A percentile compares a stretch with the other conserved stretches of the same genome.
Evolutionary conservation across 2,329 filamentous ascomycete genomes (phyloP).

Genomic region (Venturia oleaginea): DNA sequence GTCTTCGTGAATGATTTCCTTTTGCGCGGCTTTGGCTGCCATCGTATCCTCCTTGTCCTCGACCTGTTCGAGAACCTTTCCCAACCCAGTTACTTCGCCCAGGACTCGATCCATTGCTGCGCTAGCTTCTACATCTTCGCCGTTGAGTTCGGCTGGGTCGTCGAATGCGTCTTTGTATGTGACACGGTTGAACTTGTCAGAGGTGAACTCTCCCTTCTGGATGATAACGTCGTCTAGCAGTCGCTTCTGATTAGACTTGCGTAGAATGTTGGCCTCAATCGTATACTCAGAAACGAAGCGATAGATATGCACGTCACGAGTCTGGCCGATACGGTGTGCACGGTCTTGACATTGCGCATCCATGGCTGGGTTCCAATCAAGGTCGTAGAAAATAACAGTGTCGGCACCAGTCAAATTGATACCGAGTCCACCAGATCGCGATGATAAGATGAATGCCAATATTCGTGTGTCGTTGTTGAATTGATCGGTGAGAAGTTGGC

Average conservation of each 20-base stretch:
- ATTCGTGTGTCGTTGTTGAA: slow-evolving; percentile 95
- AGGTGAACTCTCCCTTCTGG: slow-evolving; percentile 95
- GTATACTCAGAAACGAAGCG: slow-evolving; percentile 55
- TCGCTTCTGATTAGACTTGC: slow-evolving; percentile 94
- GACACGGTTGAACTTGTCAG: slow-evolving; percentile 83
- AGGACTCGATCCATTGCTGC: slow-evolving; percentile 81
- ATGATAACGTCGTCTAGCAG: slow-evolving; percentile 98
- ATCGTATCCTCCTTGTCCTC: slow-evolving; percentile 89
- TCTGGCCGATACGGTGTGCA: slow-evolving; percentile 94
- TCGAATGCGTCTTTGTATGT: slow-evolving; percentile 60
- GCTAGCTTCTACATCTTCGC: slow-evolving; percentile 62
- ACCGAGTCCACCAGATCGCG: slow-evolving; percentile 83
- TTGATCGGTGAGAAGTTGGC: slow-evolving; percentile 87
- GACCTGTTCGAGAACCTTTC: slow-evolving; percentile 72
- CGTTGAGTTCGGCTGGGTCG: slow-evolving; percentile 28
- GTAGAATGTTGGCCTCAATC: slow-evolving; percentile 94
- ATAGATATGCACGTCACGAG: slow-evolving; percentile 95
- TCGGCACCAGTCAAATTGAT: slow-evolving; percentile 96
- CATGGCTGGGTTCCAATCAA: slow-evolving; percentile 99
- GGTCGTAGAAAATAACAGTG: slow-evolving; percentile 97
- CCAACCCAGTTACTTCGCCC: slow-evolving; percentile 55
- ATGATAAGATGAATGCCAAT: slow-evolving; percentile 89
- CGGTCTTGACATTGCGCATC: slow-evolving; percentile 98
- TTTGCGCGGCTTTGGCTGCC: slow-evolving; percentile 78
- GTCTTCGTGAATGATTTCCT: slow-evolving; percentile 61